These are phyloP conservation scores for Fremontodendron californicum DNA, from an alignment of 345 rosid genomes.

Conservation along the genomic window DNA sequence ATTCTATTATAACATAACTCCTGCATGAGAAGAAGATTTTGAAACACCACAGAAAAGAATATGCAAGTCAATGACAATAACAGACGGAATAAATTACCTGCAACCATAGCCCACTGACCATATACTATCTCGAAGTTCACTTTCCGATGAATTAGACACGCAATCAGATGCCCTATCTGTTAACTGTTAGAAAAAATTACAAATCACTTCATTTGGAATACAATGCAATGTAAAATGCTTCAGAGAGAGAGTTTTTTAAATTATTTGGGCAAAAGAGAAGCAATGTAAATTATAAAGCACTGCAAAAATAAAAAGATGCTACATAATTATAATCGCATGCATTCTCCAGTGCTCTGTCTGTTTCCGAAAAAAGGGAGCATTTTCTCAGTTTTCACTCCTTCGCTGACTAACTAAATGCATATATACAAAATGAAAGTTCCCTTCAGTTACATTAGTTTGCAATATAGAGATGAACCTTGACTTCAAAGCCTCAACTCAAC, in stretches of 20 bases:
- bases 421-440: not conserved
- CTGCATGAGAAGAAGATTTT: not conserved
- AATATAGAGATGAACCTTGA: not conserved
- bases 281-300: not conserved
- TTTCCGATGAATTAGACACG: constrained; percentile 50
- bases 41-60: not conserved
- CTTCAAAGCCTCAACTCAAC: not conserved
- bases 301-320: not conserved
- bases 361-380: not conserved
- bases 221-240: constrained; percentile 2
- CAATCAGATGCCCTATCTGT: constrained; percentile 48
- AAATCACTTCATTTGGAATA: not conserved
- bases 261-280: not conserved
- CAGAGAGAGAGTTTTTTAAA: not conserved
- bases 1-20: not conserved
- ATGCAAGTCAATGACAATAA: constrained; percentile 1
- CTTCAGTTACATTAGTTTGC: constrained; percentile 2
- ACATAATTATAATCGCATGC: not conserved
- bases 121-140: constrained; percentile 47
- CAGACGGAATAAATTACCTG: constrained; percentile 46
- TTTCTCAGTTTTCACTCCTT: not conserved
- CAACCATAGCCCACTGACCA: constrained; percentile 44
- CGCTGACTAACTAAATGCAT: not conserved
- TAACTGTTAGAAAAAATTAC: constrained; percentile 40
- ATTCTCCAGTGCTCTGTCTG: not conserved